Base-by-base conservation (phyloP, 257 asterid genomes). In the Solanum clarkiae region DNA sequence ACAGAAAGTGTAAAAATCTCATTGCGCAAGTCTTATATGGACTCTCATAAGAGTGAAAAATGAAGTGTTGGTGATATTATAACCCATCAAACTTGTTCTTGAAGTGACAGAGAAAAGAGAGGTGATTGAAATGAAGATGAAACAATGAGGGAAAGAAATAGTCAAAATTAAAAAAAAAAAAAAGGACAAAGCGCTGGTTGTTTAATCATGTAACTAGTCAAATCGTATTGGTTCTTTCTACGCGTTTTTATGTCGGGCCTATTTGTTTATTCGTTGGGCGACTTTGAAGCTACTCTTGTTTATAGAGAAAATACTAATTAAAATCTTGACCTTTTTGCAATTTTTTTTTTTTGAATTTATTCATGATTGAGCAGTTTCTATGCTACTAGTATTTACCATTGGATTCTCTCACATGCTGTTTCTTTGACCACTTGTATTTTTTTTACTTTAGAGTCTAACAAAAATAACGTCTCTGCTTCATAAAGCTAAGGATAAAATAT, bases 1-100 rank as follows among this genome's bases (percentile, higher is more conserved):
- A 92, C 65, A 89, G 53, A 84, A 93, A 12, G 80, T 81, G 8
- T 3, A 80, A 83, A 84, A 17, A 90, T 90, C 86, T 93, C 98
- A 94, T 94, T 89, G 85, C 88, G 6, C 1, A 7, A 17, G 4
- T 17, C 60, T 55, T 16, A 22, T 55, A 55, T 55, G 60, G 60
- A 63, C 44, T 24, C 20, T 42, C 71, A 63, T 63, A 63, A 63
- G 42, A 63, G 44, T 15, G 49, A 16, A 22, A 74, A 69, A 69
- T 36, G 51, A 69, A 36, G 81, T 74, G 59, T 22, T 47, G 81
- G 11, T 22, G 56, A 13, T 7, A 74, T 47, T 74, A 74, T 47
- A 74, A 74, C 56, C 81, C 81, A 74, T 74, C 57, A 74, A 74
- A 74, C 42, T 47, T 68, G 2, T n/a, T 60, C 6, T 16, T 68